phyloP scores from a whole-genome alignment of 108 stramenopile species.

The Cyclotella sp. region DNA sequence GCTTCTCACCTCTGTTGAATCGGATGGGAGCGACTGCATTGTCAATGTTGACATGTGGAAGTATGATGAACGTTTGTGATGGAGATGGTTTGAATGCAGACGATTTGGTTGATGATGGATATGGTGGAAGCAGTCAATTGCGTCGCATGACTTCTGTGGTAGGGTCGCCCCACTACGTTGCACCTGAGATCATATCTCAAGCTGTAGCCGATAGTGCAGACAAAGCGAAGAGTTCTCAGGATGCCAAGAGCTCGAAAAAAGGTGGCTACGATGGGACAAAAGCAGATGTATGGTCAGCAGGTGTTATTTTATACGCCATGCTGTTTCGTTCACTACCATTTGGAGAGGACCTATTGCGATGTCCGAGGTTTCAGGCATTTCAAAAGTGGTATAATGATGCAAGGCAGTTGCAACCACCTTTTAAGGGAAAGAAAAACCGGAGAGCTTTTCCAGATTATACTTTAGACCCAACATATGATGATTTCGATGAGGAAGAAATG shows the following conservation, averaged over 20 bases:
- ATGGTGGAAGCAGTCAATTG: constrained; percentile 35
- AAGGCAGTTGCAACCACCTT: constrained; percentile 43
- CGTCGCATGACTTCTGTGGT: constrained; percentile 89
- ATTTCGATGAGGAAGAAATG: constrained; percentile 73
- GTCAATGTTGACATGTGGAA: constrained; percentile 78
- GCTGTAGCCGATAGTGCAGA: constrained; percentile 40
- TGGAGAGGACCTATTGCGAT: constrained; percentile 85
- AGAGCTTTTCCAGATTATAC: constrained; percentile 63
- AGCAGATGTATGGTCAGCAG: constrained; percentile 95
- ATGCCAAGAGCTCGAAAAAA: constrained; percentile 28
- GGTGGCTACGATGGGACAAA: constrained; percentile 89
- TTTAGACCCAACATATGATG: constrained; percentile 66
- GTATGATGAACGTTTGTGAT: constrained; percentile 52
- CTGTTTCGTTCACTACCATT: constrained; percentile 89
- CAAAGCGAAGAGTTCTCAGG: constrained; percentile 17
- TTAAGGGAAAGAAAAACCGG: constrained; percentile 51
- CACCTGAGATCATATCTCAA: constrained; percentile 92
- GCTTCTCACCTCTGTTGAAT: constrained; percentile 38
- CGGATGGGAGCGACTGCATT: constrained; percentile 61
- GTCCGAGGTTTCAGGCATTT: constrained; percentile 89
- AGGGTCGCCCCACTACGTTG: constrained; percentile 93
- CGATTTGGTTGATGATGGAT: constrained; percentile 30
- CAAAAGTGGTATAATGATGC: constrained; percentile 87
- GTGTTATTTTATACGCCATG: constrained; percentile 93
- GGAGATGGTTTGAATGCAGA: constrained; percentile 25